These are phyloP conservation scores for Aspergillus kassunensis DNA, from an alignment of 495 filamentous ascomycete genomes.

Conservation along the genomic window DNA sequence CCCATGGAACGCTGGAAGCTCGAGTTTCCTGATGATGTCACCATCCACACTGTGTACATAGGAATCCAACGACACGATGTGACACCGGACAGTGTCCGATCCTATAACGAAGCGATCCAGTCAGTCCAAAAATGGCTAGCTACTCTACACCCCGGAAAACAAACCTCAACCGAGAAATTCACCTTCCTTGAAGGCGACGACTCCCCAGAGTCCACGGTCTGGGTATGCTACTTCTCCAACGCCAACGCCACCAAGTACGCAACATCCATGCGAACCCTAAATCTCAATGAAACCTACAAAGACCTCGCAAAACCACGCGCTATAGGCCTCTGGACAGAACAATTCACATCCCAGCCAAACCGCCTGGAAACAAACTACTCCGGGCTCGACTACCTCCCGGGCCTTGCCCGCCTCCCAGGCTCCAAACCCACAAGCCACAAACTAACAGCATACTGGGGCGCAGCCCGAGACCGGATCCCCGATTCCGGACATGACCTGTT, in stretches of 20 bases:
- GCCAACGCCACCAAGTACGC: constrained; percentile 11
- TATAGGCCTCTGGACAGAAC: constrained; percentile 18
- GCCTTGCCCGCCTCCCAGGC: constrained; percentile 12
- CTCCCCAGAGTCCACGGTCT: constrained; percentile 1
- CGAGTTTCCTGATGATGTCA: neutral
- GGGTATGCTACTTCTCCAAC: constrained; percentile 20
- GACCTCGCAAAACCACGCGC: neutral
- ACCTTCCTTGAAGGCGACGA: constrained; percentile 15
- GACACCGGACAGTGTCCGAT: neutral
- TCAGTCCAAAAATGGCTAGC: constrained; percentile 10
- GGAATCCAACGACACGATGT: constrained; percentile 15
- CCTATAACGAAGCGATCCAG: neutral
- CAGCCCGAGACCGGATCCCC: constrained; percentile 24
- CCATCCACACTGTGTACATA: constrained; percentile 20
- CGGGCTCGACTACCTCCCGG: constrained; percentile 19
- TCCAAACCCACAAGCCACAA: constrained; percentile 7
- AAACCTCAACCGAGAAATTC: constrained; percentile 10
- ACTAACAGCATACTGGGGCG: constrained; percentile 24
- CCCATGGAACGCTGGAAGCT: constrained; percentile 13
- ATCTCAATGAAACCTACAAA: constrained; percentile 1
- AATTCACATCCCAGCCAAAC: constrained; percentile 7
- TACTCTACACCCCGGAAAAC: too few species aligned
- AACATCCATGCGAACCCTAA: neutral
- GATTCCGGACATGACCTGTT: constrained; percentile 15
- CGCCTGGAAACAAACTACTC: constrained; percentile 25